phyloP scores from a whole-genome alignment of 345 rosid genomes.

The Lepidium africanum region DNA sequence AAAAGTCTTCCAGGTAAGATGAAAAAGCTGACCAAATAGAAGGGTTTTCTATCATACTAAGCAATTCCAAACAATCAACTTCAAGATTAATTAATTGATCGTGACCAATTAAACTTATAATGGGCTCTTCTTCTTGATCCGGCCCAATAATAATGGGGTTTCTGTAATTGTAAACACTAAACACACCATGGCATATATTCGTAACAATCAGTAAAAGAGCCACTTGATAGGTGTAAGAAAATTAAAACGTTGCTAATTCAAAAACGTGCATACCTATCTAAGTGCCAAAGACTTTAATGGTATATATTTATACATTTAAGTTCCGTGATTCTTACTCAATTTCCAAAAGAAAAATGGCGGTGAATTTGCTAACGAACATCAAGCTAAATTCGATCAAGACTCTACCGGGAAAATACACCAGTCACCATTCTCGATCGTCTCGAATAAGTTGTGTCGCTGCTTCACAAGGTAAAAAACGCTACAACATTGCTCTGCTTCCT shows the following conservation, averaged over 20 bases:
- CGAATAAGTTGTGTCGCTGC: conserved; percentile 49
- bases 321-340: background rate
- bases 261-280: conserved; percentile 32
- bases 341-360: conserved; percentile 34
- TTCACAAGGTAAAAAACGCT: conserved; percentile 35
- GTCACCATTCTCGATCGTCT: conserved; percentile 6
- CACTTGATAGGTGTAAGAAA: background rate
- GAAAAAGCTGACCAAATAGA: no score
- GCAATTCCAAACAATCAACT: no score
- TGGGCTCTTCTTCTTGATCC: no score
- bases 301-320: background rate
- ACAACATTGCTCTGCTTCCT: conserved; percentile 68
- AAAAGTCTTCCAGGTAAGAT: no score
- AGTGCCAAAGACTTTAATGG: background rate
- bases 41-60: no score
- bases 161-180: no score
- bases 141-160: background rate
- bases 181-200: no score
- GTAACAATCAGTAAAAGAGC: background rate
- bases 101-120: no score
- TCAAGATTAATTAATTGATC: no score
- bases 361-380: conserved; percentile 31
- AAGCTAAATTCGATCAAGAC: conserved; percentile 1
- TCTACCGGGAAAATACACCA: conserved; percentile 23
- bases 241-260: background rate